phyloP scores from a whole-genome alignment of 83 land plant genomes.

The Thuja plicata region DNA sequence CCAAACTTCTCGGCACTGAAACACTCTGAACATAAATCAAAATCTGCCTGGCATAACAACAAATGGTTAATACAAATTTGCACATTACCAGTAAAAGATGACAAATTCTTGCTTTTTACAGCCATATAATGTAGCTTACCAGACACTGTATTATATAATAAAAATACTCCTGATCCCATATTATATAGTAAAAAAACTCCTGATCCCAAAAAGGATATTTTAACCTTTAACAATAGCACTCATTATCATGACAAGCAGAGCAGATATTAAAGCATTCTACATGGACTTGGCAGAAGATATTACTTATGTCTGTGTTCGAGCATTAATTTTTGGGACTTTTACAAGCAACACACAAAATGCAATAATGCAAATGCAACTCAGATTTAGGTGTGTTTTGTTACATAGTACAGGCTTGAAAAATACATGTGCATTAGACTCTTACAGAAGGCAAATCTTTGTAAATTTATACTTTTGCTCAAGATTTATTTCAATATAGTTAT shows the following conservation, averaged over 20 bases:
- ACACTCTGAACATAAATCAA: conserved; percentile 92
- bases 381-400: background rate
- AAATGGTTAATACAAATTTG: conserved; percentile 3
- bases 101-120: background rate
- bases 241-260: background rate
- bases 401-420: background rate
- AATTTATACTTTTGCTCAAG: background rate
- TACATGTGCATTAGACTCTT: background rate
- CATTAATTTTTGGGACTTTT: background rate
- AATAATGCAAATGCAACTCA: background rate
- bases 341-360: background rate
- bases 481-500: background rate
- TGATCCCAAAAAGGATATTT: background rate
- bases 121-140: background rate
- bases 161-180: background rate
- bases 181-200: background rate
- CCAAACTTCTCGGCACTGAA: conserved; percentile 88
- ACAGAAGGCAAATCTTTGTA: no score
- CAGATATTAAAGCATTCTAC: background rate
- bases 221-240: background rate
- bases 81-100: background rate
- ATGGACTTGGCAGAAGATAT: conserved; percentile 1
- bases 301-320: background rate
- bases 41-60: conserved; percentile 86
- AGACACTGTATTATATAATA: background rate